These are phyloP conservation scores for Elongisporangium prolatum DNA, from an alignment of 352 stramenopile genomes.

Conservation along the genomic window DNA sequence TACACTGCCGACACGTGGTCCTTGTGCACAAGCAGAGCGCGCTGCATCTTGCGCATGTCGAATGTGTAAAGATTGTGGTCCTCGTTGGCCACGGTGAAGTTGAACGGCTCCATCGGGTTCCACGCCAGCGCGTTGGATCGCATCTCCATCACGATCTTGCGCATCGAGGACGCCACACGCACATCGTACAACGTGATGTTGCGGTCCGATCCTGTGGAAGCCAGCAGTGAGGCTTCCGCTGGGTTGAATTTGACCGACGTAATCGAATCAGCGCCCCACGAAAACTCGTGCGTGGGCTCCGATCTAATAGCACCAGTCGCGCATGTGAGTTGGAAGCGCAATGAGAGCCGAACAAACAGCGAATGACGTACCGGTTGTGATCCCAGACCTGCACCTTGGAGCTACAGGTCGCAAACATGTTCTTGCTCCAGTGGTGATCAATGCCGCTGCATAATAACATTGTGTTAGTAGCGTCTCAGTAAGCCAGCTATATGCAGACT, in stretches of 20 bases:
- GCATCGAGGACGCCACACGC: slow-evolving; percentile 88
- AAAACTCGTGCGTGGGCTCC: slow-evolving; percentile 91
- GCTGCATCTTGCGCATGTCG: slow-evolving; percentile 97
- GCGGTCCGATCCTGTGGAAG: slow-evolving; percentile 92
- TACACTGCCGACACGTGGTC: slow-evolving; percentile 97
- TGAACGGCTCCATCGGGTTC: slow-evolving; percentile 99
- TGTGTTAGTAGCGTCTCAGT: slow-evolving; percentile 2
- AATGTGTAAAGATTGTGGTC: slow-evolving; percentile 99
- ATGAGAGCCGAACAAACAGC: background rate
- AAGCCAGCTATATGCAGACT: background rate
- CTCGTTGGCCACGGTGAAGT: slow-evolving; percentile 99
- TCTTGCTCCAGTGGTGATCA: slow-evolving; percentile 96
- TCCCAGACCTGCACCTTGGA: slow-evolving; percentile 97
- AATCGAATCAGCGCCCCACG: slow-evolving; percentile 95
- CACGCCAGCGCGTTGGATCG: slow-evolving; percentile 97
- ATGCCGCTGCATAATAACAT: slow-evolving; percentile 87
- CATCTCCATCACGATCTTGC: slow-evolving; percentile 97
- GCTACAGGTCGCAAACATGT: slow-evolving; percentile 90
- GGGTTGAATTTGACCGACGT: slow-evolving; percentile 95
- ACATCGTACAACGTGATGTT: slow-evolving; percentile 94
- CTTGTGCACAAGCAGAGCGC: slow-evolving; percentile 95
- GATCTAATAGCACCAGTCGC: slow-evolving; percentile 16
- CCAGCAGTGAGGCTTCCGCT: slow-evolving; percentile 93
- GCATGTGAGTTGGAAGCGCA: background rate
- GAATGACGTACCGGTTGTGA: slow-evolving; percentile 45